Evolutionary conservation across 2,329 filamentous ascomycete species (phyloP).

Genomic region (Alternaria ventricosa): DNA sequence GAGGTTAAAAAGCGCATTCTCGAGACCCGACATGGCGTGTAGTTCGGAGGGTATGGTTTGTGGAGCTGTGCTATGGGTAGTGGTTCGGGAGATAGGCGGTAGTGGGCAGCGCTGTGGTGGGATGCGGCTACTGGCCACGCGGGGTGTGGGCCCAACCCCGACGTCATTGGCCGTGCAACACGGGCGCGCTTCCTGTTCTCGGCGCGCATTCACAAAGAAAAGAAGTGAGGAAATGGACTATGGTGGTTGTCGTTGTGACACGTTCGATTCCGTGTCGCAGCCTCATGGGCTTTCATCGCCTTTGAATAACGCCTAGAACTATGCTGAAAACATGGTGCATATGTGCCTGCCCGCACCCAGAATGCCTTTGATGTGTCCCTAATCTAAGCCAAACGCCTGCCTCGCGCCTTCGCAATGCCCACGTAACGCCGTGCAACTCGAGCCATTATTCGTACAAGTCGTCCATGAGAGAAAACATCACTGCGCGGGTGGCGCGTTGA

Average conservation of each 20-base stretch:
- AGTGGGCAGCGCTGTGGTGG: constrained; percentile 12
- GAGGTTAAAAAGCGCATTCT: constrained; percentile 68
- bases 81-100: constrained; percentile 21
- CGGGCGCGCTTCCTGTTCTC: background rate
- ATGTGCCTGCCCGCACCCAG: constrained; percentile 6
- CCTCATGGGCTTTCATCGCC: background rate
- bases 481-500: constrained; percentile 59
- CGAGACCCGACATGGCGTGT: constrained; percentile 63
- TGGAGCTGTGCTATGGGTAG: constrained; percentile 12
- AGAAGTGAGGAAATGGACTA: background rate
- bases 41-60: constrained; percentile 9
- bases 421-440: constrained; percentile 32
- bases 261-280: background rate
- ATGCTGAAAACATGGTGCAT: constrained; percentile 13
- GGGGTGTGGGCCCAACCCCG: constrained; percentile 34
- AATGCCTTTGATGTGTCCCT: constrained; percentile 18
- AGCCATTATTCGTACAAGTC: constrained; percentile 17
- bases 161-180: constrained; percentile 15
- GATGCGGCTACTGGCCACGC: constrained; percentile 35
- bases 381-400: constrained; percentile 34
- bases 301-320: constrained; percentile 7
- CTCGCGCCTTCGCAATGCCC: constrained; percentile 18
- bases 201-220: constrained; percentile 11
- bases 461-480: constrained; percentile 23
- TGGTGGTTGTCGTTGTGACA: background rate